Evolutionary conservation across 2,329 filamentous ascomycete genomes (phyloP), one percentile per base, ranked within the genome.

Genomic region (Elsinoe necatrix): DNA sequence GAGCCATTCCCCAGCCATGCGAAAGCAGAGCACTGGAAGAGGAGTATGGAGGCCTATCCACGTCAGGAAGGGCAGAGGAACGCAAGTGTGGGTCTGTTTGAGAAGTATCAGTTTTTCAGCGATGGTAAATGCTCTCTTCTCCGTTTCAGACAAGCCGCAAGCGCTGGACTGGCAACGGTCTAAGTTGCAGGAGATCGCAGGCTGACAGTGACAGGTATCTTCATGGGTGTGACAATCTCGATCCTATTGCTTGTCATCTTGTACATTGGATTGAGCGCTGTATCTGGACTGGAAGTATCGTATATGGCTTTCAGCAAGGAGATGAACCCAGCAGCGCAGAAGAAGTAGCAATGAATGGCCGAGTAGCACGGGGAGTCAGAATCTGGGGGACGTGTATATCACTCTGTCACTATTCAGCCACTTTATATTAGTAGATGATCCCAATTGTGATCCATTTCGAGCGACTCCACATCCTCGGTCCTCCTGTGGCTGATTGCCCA

Each of bases 301-400:
- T 97, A 97, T 70, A 89, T 87, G 61, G 90, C 93, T 1, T 98
- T 97, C 69, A 92, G 95, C 69, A 96, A 95, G 77, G 92, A 96
- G 64, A 95, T 89, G 78, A 89, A 90, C 0, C 88, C 89, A n/a
- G 78, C 83, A 35, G 86, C 86, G 29, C 88, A 95, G 73, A 95
- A 91, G 82, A 95, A 83, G 69, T 72, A 89, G 76, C 79, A 85
- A 72, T 80, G 31, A 55, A 39, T 29, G 27, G 27, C 34, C 34
- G 41, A 45, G 11, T 34, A 9, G 3, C 4, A 6, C 16, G 31
- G 34, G 41, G 47, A 34, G 47, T 16, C 2, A n/a, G 20, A 6
- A 25, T 14, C 14, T 16, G 18, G 43, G 34, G 14, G 34, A 37
- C 34, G 14, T 48, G 25, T 43, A 43, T 43, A 43, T 9, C 21